Percentiles rank a stretch among this genome's conserved stretches.
phyloP scores from a whole-genome alignment of 495 filamentous ascomycete genomes.

The Aspergillus biplanus region DNA sequence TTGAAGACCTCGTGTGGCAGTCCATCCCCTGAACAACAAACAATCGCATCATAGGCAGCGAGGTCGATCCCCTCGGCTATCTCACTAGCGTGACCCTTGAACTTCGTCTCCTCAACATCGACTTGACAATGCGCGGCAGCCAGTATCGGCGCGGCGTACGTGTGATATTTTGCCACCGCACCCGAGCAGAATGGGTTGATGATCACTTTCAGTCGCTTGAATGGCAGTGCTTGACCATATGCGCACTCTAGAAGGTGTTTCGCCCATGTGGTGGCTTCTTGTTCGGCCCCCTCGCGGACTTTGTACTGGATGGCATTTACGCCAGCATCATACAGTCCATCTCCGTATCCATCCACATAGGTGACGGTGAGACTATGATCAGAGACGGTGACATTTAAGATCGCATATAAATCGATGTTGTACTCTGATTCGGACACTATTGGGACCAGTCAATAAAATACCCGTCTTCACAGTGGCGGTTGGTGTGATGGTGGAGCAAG shows the following conservation, averaged over 20 bases:
- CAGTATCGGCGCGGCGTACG: constrained; percentile 79
- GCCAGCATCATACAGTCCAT: too few relatives aligned
- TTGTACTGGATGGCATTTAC: too few relatives aligned
- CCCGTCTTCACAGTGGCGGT: too few relatives aligned
- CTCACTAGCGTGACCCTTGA: constrained; percentile 75
- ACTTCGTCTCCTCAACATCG: constrained; percentile 73
- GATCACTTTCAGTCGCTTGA: constrained; percentile 83
- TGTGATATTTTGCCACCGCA: constrained; percentile 70
- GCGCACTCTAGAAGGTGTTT: constrained; percentile 34
- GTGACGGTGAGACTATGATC: too few relatives aligned
- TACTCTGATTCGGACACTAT: too few relatives aligned
- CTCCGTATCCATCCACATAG: too few relatives aligned
- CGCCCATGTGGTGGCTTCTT: too few relatives aligned
- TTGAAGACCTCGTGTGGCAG: constrained; percentile 96
- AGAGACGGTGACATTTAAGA: too few relatives aligned
- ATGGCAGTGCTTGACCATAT: constrained; percentile 71
- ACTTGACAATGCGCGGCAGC: constrained; percentile 78
- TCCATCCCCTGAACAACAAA: constrained; percentile 92
- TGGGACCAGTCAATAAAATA: too few relatives aligned
- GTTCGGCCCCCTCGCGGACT: too few relatives aligned
- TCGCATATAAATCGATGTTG: too few relatives aligned
- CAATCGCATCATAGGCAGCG: constrained; percentile 77
- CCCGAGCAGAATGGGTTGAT: constrained; percentile 91
- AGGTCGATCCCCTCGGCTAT: constrained; percentile 78
- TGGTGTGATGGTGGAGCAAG: too few relatives aligned